These are phyloP conservation scores for Saccharomycopsis sp. DNA, from an alignment of 805 yeast species.

Conservation along the genomic window DNA sequence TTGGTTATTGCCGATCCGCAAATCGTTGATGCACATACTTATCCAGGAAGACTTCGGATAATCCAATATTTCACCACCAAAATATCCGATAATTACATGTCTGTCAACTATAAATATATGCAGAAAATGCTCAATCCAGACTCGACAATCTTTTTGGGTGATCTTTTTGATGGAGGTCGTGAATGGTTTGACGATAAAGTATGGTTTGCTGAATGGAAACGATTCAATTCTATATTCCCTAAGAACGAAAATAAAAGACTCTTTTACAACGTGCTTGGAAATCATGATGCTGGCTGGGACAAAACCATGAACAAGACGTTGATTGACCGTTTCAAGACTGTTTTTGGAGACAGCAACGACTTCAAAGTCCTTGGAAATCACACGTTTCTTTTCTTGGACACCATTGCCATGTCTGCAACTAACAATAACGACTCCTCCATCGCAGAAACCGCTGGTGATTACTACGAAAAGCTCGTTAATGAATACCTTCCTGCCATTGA, in stretches of 20 bases:
- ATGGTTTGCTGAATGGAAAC: conserved; percentile 63
- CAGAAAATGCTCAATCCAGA: conserved; percentile 64
- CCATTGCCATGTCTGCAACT: conserved; percentile 71
- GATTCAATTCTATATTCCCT: conserved; percentile 68
- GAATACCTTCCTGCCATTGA: conserved; percentile 25
- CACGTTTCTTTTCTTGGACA: conserved; percentile 69
- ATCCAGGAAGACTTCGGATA: conserved; percentile 57
- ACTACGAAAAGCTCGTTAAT: conserved; percentile 34
- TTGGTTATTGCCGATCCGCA: conserved; percentile 90
- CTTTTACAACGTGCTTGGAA: conserved; percentile 45
- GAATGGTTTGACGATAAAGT: conserved; percentile 60
- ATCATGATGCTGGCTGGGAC: conserved; percentile 96
- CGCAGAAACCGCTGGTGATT: conserved; percentile 39
- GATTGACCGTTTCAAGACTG: conserved; percentile 55
- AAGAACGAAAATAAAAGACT: conserved; percentile 40
- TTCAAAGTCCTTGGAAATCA: conserved; percentile 56
- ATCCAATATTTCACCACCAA: conserved; percentile 50
- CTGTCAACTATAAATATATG: conserved; percentile 60
- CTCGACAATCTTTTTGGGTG: conserved; percentile 76
- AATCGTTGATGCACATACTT: conserved; percentile 80
- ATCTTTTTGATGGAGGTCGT: conserved; percentile 91
- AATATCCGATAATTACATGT: conserved; percentile 73
- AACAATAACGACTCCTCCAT: conserved; percentile 36
- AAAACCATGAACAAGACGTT: conserved; percentile 54
- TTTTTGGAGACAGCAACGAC: conserved; percentile 59